A percentile compares a stretch with the other conserved stretches of the same genome.
These are phyloP conservation scores for Lachnellula arida DNA, from an alignment of 2,329 filamentous ascomycete species.

Conservation along the genomic window DNA sequence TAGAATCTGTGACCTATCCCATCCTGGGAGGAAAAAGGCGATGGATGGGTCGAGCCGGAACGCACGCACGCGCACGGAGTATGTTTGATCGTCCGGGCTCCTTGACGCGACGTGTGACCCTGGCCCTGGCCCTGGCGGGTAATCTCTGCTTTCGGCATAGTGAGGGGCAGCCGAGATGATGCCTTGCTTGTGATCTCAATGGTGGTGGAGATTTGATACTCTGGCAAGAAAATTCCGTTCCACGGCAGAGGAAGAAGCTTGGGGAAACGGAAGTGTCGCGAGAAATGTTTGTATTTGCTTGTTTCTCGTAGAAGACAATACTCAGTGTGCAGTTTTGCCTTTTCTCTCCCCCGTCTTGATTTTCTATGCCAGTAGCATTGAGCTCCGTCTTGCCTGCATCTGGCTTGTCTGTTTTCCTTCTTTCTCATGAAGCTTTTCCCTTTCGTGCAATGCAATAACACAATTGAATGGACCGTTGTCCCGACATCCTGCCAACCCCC, in stretches of 20 bases:
- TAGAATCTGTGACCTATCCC: neutral
- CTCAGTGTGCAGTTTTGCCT: neutral
- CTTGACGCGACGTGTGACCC: neutral
- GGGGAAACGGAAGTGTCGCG: neutral
- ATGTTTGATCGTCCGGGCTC: neutral
- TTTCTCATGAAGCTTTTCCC: neutral
- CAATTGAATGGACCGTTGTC: neutral
- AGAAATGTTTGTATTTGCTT: neutral
- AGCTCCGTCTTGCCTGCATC: neutral
- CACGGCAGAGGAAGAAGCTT: neutral
- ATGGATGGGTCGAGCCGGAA: no score
- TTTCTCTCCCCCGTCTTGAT: no score
- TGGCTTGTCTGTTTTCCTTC: neutral
- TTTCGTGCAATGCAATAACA: neutral
- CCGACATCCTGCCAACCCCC: neutral
- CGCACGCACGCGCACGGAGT: neutral
- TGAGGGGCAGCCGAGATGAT: neutral
- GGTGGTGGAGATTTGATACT: neutral
- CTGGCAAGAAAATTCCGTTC: neutral
- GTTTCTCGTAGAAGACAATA: neutral
- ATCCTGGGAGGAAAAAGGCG: neutral
- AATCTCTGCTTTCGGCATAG: conserved; percentile 1
- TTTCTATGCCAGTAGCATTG: neutral
- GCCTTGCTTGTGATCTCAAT: neutral
- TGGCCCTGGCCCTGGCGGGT: neutral